These are phyloP conservation scores for Macrolepiota fuliginosa DNA, from an alignment of 768 basidiomycete genomes.

Conservation along the genomic window DNA sequence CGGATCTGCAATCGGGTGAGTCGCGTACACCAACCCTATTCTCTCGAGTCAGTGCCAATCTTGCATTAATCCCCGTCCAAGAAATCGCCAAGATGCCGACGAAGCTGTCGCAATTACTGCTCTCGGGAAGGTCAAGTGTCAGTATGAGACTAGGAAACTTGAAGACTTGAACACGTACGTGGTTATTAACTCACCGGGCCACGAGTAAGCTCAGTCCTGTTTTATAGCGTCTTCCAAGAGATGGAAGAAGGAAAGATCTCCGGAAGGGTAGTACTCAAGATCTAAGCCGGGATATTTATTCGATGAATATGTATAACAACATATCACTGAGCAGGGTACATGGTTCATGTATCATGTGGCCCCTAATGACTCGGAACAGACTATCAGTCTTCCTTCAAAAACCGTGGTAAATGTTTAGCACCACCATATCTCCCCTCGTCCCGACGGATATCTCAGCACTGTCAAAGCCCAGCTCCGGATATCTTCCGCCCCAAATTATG, in stretches of 20 bases:
- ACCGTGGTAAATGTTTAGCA: too few relatives aligned
- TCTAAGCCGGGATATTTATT: neutral
- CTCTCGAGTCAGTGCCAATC: neutral
- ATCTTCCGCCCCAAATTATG: too few relatives aligned
- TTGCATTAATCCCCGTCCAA: constrained; percentile 17
- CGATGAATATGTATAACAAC: neutral
- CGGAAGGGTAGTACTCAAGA: constrained; percentile 43
- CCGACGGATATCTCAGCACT: too few relatives aligned
- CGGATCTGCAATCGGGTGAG: constrained; percentile 41
- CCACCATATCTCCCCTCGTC: too few relatives aligned
- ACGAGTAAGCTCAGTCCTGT: neutral
- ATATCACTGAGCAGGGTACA: neutral
- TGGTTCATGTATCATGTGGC: too few relatives aligned
- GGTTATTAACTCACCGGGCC: neutral
- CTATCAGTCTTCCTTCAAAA: too few relatives aligned
- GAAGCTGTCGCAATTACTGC: constrained; percentile 81
- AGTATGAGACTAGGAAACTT: constrained; percentile 44
- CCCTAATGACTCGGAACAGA: too few relatives aligned
- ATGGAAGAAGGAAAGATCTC: constrained; percentile 40
- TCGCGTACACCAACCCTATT: too few relatives aligned
- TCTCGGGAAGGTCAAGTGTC: constrained; percentile 64
- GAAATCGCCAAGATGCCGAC: constrained; percentile 79
- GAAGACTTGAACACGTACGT: constrained; percentile 50
- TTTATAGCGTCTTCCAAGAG: constrained; percentile 36
- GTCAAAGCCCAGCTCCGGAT: too few relatives aligned